Evolutionary conservation across 2,329 filamentous ascomycete species (phyloP).

Genomic region (Lasiodiplodia citricola): DNA sequence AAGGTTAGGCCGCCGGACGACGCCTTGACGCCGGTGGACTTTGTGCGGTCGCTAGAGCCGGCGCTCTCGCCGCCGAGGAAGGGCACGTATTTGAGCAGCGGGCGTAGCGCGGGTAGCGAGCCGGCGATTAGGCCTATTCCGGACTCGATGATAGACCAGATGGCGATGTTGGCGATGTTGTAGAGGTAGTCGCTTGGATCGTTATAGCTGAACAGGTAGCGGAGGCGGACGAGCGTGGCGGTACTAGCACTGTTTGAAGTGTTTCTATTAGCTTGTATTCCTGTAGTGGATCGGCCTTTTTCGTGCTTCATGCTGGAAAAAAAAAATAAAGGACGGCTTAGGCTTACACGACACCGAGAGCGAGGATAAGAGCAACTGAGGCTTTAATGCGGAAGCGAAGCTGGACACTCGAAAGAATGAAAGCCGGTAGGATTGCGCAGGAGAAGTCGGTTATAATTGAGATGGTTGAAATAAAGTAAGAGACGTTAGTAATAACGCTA

Average conservation of each 20-base stretch:
- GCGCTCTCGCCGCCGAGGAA: slow-evolving; percentile 34
- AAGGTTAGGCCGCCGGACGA: no score
- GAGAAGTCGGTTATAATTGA: slow-evolving; percentile 40
- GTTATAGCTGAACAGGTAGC: slow-evolving; percentile 48
- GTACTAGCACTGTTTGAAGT: slow-evolving; percentile 38
- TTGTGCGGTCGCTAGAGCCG: slow-evolving; percentile 25
- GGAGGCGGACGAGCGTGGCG: slow-evolving; percentile 51
- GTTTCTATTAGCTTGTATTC: slow-evolving; percentile 14
- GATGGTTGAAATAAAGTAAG: slow-evolving; percentile 42
- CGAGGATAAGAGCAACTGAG: slow-evolving; percentile 52
- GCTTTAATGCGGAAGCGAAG: slow-evolving; percentile 52
- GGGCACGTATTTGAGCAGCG: slow-evolving; percentile 41
- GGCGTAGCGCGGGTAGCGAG: slow-evolving; percentile 53
- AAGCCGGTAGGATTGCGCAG: slow-evolving; percentile 40
- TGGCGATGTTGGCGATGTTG: slow-evolving; percentile 47
- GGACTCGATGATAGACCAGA: slow-evolving; percentile 57
- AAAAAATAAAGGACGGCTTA: no score
- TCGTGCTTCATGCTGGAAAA: background rate
- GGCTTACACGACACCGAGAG: slow-evolving; percentile 49
- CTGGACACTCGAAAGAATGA: slow-evolving; percentile 49
- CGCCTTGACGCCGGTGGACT: background rate
- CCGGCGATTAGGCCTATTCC: slow-evolving; percentile 58
- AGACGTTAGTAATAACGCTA: slow-evolving; percentile 35
- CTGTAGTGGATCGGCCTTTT: background rate
- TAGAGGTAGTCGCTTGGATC: slow-evolving; percentile 49